Evolutionary conservation across 2,329 filamentous ascomycete genomes (phyloP).

Genomic region (Davidsoniella eucalypti): DNA sequence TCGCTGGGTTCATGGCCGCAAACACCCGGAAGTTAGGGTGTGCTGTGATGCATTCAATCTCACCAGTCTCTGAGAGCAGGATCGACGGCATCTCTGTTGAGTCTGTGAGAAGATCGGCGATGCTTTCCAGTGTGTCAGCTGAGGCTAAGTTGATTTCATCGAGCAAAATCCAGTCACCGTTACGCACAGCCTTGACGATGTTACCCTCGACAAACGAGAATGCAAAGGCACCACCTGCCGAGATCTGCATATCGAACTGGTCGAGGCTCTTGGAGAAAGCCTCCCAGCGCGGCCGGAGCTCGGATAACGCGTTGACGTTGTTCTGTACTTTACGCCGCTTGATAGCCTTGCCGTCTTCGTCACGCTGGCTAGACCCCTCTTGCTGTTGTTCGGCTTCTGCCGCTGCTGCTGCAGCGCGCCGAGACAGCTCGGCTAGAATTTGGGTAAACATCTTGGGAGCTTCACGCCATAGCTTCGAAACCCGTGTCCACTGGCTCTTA

Average conservation of each 20-base stretch:
- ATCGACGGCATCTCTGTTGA: conserved; percentile 61
- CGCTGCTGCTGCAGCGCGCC: conserved; percentile 23
- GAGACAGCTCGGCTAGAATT: conserved; percentile 40
- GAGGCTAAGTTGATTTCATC: conserved; percentile 97
- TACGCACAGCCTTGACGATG: conserved; percentile 85
- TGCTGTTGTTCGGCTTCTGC: conserved; percentile 19
- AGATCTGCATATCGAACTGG: conserved; percentile 64
- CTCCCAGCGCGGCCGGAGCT: conserved; percentile 56
- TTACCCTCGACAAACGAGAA: conserved; percentile 96
- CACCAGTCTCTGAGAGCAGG: conserved; percentile 80
- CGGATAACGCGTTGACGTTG: conserved; percentile 46
- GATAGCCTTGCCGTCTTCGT: conserved; percentile 36
- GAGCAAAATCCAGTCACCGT: conserved; percentile 90
- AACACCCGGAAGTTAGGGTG: conserved; percentile 93
- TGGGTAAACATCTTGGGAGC: conserved; percentile 75
- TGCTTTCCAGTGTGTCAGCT: conserved; percentile 83
- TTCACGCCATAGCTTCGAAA: conserved; percentile 75
- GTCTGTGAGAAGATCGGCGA: conserved; percentile 73
- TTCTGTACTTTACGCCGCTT: conserved; percentile 42
- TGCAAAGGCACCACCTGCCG: conserved; percentile 47
- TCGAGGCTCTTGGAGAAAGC: conserved; percentile 57
- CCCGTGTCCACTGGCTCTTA: conserved; percentile 72
- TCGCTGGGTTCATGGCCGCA: conserved; percentile 97
- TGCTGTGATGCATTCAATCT: conserved; percentile 75
- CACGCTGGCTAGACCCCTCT: conserved; percentile 20